phyloP scores from a whole-genome alignment of 2,329 filamentous ascomycete genomes.

The Delphinella strobiligena region DNA sequence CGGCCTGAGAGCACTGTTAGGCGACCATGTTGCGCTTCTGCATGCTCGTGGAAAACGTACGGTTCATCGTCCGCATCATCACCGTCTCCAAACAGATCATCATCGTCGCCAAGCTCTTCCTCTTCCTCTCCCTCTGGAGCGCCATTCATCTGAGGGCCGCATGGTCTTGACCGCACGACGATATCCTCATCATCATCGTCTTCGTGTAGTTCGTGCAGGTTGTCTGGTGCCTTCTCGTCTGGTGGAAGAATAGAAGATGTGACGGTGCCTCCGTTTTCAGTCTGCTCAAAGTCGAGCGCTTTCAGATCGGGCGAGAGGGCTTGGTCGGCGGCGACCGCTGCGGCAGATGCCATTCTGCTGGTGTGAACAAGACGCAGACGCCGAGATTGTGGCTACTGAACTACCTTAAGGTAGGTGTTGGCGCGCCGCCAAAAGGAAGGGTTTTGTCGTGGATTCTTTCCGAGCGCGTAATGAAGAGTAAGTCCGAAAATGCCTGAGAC shows the following conservation, averaged over 20 bases:
- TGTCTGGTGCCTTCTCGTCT: conserved; percentile 12
- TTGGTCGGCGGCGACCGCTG: conserved; percentile 20
- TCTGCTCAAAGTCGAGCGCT: conserved; percentile 19
- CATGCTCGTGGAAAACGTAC: conserved; percentile 10
- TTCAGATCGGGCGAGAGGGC: conserved; percentile 12
- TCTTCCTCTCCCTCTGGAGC: conserved; percentile 14
- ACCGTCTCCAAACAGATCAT: conserved; percentile 36
- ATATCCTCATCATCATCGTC: conserved; percentile 14
- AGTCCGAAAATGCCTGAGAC: no score
- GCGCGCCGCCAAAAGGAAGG: no score
- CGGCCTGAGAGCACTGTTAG: conserved; percentile 6
- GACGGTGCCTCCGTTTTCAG: conserved; percentile 18
- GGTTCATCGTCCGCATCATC: conserved; percentile 19
- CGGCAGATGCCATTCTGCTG: conserved; percentile 25
- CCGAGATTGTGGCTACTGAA: no score
- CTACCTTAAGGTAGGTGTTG: no score
- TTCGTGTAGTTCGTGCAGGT: conserved; percentile 8
- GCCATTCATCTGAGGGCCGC: conserved; percentile 9
- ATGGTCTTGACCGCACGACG: conserved; percentile 12
- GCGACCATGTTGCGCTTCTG: neutral
- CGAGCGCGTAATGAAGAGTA: no score
- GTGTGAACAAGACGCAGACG: no score
- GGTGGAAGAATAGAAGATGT: conserved; percentile 20
- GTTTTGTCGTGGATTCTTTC: no score
- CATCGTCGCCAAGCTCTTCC: conserved; percentile 23